Base-by-base conservation (phyloP, 768 basidiomycete species). In the Leccinum variicolor region DNA sequence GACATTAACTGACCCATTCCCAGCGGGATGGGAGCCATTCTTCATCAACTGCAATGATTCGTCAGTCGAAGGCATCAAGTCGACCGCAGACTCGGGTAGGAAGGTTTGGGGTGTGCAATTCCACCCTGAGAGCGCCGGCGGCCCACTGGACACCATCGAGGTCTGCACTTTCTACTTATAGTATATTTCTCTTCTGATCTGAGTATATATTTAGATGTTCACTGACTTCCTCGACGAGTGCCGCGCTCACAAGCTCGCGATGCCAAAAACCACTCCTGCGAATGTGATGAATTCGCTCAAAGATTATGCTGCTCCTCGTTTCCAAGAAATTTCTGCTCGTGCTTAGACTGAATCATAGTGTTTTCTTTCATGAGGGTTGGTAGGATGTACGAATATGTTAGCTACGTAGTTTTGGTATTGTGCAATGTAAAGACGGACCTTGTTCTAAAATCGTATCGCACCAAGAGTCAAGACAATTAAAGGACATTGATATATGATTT, bases 11-110 rank as follows among this genome's bases (percentile, higher is more conserved):
- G 96, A 98, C 68, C 90, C 94, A 4, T 97, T 98, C 90, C 97
- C 97, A 26, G 77, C 81, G 57, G 97, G 94, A 17, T 99, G 94
- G 94, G 94, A 96, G 65, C 96, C 96, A 0, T 98, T 96, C 83
- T 99, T 99, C 80, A 96, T 98, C 79, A 99, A 98, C 76, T 97
- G 94, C 76, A 98, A 98, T 68, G 96, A 98, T 75, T 98, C 96
- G 15, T 97, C 94, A 1, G 94, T 98, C 15, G 97, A 98, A 71
- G 97, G 97, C 39, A 97, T 98, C 81, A 98, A 94, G 76, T 95
- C 94, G 17, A 97, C 97, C 2, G 69, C 77, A 0, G 89, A 87
- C 10, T 94, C 93, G 23, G 94, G 94, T 54, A 93, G 88, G 77
- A 87, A 85, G 62, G 82, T 98, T 29, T 98, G 94, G 93, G 97